Conservation (phyloP, 805 yeast genomes). For the Priceomyces medius region DNA sequence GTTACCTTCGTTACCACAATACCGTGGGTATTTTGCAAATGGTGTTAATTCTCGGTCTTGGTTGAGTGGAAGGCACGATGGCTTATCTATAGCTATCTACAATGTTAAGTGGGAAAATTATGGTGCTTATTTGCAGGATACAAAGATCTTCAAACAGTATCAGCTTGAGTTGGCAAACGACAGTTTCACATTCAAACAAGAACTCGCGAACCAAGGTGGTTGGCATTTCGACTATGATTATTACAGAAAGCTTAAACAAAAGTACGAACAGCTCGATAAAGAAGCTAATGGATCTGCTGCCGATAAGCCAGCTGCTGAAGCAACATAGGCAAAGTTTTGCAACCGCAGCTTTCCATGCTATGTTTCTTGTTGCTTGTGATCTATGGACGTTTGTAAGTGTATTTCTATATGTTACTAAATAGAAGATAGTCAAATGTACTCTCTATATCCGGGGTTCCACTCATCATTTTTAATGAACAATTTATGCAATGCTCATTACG, state of each 20-base stretch:
- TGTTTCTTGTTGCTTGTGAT: no score
- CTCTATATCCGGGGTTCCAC: no score
- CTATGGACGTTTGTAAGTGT: no score
- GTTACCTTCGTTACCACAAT: conserved; percentile 66
- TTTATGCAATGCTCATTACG: background rate
- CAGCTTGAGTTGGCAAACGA: conserved; percentile 27
- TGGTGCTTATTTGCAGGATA: conserved; percentile 29
- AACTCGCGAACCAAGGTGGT: conserved; percentile 18
- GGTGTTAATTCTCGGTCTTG: conserved; percentile 77
- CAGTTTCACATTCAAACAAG: conserved; percentile 16
- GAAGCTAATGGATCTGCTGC: background rate
- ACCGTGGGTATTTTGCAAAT: conserved; percentile 64
- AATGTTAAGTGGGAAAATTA: conserved; percentile 48
- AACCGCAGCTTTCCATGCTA: no score
- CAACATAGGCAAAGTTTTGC: no score
- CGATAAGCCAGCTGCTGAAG: background rate
- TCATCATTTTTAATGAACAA: no score
- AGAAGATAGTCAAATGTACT: no score
- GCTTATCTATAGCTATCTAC: conserved; percentile 67
- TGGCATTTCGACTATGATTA: conserved; percentile 34
- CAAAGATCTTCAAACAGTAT: conserved; percentile 27
- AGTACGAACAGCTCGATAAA: conserved; percentile 12
- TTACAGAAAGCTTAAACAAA: conserved; percentile 27
- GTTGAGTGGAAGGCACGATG: conserved; percentile 66
- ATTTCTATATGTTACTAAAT: no score